A percentile compares a stretch with the other conserved stretches of the same genome.
Evolutionary conservation across 83 land plant species (phyloP).

Genomic region (Larix sibirica): DNA sequence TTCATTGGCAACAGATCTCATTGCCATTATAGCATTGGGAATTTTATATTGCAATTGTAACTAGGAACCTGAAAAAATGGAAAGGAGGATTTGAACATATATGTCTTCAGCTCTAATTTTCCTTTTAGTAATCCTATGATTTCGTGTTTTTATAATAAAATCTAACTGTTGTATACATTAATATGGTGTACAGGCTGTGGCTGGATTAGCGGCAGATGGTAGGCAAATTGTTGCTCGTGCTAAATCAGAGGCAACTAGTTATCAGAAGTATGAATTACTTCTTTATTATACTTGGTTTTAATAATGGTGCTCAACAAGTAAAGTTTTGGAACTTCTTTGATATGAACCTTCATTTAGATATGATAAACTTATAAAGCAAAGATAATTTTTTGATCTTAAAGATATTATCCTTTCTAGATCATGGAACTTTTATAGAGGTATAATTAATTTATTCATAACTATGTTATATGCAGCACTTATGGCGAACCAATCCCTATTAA

Average conservation of each 20-base stretch:
- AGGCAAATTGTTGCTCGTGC: slow-evolving; percentile 95
- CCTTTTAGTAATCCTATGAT: not conserved
- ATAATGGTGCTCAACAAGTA: not conserved
- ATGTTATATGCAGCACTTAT: slow-evolving; percentile 60
- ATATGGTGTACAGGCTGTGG: slow-evolving; percentile 67
- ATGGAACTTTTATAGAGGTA: not conserved
- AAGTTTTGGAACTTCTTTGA: not conserved
- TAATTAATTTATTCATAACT: not conserved
- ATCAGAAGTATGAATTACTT: slow-evolving; percentile 55
- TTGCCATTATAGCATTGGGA: not conserved
- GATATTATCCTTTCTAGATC: slow-evolving; percentile 1
- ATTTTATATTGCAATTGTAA: not conserved
- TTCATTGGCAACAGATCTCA: not conserved
- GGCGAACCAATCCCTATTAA: slow-evolving; percentile 93
- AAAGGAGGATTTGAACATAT: not conserved
- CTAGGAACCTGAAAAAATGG: not conserved
- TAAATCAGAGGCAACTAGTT: slow-evolving; percentile 79
- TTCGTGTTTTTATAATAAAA: not conserved
- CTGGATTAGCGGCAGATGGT: slow-evolving; percentile 98
- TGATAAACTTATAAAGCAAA: not conserved
- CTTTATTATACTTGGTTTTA: not conserved
- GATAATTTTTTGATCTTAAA: not conserved
- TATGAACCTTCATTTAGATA: not conserved
- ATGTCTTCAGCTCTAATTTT: not conserved
- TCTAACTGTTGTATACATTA: not conserved